These are phyloP conservation scores for Neospora caninum DNA, from an alignment of 169 alveolate species.

Conservation along the genomic window DNA sequence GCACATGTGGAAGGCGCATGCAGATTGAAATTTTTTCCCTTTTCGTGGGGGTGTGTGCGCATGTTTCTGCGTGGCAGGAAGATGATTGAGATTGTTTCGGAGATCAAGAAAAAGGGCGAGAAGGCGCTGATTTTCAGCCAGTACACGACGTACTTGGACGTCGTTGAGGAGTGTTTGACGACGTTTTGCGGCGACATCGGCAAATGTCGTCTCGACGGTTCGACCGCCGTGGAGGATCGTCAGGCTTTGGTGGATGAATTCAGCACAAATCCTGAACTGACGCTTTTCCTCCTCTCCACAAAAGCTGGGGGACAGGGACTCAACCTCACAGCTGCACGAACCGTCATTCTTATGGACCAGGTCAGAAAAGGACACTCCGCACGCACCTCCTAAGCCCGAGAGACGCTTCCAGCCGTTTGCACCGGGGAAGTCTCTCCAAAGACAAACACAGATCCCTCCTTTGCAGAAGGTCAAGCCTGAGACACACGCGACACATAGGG, in stretches of 20 bases:
- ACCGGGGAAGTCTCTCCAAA: too few relatives aligned
- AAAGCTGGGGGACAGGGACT: slow-evolving; percentile 99
- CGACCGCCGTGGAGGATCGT: slow-evolving; percentile 94
- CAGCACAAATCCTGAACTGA: slow-evolving; percentile 84
- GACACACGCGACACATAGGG: too few relatives aligned
- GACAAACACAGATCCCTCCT: too few relatives aligned
- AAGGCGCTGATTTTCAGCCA: slow-evolving; percentile 93
- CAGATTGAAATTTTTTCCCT: too few relatives aligned
- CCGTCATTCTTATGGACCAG: slow-evolving; percentile 96
- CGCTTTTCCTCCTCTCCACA: slow-evolving; percentile 95
- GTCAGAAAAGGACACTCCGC: slow-evolving; percentile 7
- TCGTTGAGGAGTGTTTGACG: slow-evolving; percentile 86
- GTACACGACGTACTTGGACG: slow-evolving; percentile 90
- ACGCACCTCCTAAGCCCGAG: too few relatives aligned
- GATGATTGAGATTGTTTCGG: slow-evolving; percentile 71
- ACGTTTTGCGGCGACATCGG: slow-evolving; percentile 50
- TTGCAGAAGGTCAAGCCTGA: too few relatives aligned
- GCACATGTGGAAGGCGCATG: too few relatives aligned
- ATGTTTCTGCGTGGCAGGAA: slow-evolving; percentile 56
- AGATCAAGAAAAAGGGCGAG: slow-evolving; percentile 74
- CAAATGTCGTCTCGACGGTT: slow-evolving; percentile 93
- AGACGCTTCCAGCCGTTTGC: too few relatives aligned
- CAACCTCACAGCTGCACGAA: slow-evolving; percentile 96
- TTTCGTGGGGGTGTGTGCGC: not conserved
- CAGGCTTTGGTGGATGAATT: slow-evolving; percentile 83